A percentile compares a stretch with the other conserved stretches of the same genome.
These are phyloP conservation scores for Trichoderma polysporum DNA, from an alignment of 2,329 filamentous ascomycete genomes.

Conservation along the genomic window DNA sequence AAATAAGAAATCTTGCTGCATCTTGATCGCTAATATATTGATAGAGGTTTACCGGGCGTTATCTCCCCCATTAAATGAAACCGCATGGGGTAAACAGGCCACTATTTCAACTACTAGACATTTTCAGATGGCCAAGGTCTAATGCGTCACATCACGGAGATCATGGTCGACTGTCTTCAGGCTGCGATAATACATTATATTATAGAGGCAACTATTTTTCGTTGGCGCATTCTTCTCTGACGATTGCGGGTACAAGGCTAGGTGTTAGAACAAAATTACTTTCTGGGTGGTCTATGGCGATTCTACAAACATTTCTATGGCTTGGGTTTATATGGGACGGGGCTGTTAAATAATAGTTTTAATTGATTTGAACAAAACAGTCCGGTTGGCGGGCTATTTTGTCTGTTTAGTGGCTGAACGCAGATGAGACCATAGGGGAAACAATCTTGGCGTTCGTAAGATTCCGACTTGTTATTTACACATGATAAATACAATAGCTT, in stretches of 20 bases:
- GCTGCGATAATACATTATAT: neutral
- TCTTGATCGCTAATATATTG: neutral
- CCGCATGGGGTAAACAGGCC: neutral
- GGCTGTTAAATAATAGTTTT: neutral
- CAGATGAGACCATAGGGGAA: neutral
- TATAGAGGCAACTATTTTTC: neutral
- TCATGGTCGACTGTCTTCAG: neutral
- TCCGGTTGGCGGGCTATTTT: conserved; percentile 3
- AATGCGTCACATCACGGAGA: neutral
- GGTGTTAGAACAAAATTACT: neutral
- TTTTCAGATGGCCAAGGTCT: neutral
- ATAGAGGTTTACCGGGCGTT: neutral
- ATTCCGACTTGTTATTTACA: conserved; percentile 9
- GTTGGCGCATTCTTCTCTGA: neutral
- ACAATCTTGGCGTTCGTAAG: conserved; percentile 18
- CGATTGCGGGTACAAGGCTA: neutral
- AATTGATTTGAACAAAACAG: conserved; percentile 11
- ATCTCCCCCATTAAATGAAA: neutral
- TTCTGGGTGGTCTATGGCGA: neutral
- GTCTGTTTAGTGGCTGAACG: neutral
- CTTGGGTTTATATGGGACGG: conserved; percentile 13
- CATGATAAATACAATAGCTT: conserved; percentile 12
- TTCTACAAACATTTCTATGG: conserved; percentile 7
- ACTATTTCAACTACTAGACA: neutral
- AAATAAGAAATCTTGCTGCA: neutral